Conservation (phyloP, 805 yeast genomes). For the Wickerhamiella galacta region DNA sequence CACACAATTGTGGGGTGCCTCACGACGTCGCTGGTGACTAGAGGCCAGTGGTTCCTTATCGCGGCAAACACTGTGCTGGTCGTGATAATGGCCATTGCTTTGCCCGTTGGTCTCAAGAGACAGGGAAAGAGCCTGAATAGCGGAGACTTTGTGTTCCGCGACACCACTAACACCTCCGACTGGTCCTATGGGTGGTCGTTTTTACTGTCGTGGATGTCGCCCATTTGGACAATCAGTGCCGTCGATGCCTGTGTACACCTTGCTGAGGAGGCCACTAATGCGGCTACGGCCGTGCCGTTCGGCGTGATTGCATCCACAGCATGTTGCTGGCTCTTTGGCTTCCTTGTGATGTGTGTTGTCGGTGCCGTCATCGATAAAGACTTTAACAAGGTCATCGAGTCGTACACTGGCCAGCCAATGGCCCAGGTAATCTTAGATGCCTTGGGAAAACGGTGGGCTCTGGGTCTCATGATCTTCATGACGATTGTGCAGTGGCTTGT, state of each 20-base stretch:
- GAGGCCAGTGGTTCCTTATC: conserved; percentile 41
- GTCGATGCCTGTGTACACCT: conserved; percentile 54
- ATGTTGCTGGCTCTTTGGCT: conserved; percentile 40
- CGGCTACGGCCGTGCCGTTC: conserved; percentile 43
- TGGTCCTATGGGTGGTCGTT: conserved; percentile 46
- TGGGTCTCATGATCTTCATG: conserved; percentile 30
- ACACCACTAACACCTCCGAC: conserved; percentile 37
- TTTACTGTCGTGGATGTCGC: conserved; percentile 28
- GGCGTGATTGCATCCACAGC: conserved; percentile 44
- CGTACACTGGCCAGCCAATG: conserved; percentile 42
- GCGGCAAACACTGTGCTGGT: conserved; percentile 34
- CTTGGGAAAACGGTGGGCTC: conserved; percentile 26
- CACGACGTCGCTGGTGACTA: conserved; percentile 40
- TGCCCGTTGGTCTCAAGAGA: conserved; percentile 34
- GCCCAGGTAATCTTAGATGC: conserved; percentile 36
- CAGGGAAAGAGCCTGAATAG: conserved; percentile 25
- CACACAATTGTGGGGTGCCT: conserved; percentile 37
- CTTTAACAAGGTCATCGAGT: conserved; percentile 25
- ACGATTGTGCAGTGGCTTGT: conserved; percentile 35
- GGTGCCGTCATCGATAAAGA: conserved; percentile 35
- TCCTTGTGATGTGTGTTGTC: conserved; percentile 33
- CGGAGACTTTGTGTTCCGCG: conserved; percentile 37
- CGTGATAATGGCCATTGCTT: conserved; percentile 37
- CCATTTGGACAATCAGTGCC: conserved; percentile 39
- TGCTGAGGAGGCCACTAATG: conserved; percentile 51